A percentile compares a stretch with the other conserved stretches of the same genome.
phyloP scores from a whole-genome alignment of 768 basidiomycete genomes.

The Mycena sanguinolenta region DNA sequence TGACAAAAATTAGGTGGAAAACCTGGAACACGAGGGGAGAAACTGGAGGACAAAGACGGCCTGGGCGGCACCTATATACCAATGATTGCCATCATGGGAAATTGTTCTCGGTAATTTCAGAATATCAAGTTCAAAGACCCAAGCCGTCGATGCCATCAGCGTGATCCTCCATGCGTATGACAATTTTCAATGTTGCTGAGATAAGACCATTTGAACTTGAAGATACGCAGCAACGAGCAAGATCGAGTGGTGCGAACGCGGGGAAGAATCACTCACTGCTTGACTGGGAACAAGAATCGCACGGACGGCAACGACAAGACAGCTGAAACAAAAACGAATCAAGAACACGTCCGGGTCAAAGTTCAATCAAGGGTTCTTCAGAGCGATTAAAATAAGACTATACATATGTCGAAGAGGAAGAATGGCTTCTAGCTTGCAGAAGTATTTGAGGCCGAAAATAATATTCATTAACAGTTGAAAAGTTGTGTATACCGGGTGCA shows the following conservation, averaged over 20 bases:
- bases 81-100: conserved; percentile 35
- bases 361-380: conserved; percentile 7
- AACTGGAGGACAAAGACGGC: conserved; percentile 30
- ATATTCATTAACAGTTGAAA: conserved; percentile 34
- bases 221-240: too few relatives aligned
- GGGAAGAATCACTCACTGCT: too few relatives aligned
- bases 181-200: not conserved
- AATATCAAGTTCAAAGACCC: conserved; percentile 27
- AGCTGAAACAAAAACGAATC: conserved; percentile 20
- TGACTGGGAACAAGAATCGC: too few relatives aligned
- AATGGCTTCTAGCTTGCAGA: not conserved
- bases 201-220: not conserved
- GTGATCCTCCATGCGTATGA: too few relatives aligned
- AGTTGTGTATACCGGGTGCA: conserved; percentile 24
- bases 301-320: not conserved
- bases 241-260: too few relatives aligned
- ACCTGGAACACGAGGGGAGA: conserved; percentile 42
- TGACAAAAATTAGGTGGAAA: conserved; percentile 41
- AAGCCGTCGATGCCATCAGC: not conserved
- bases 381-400: not conserved
- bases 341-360: not conserved
- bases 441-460: conserved; percentile 22
- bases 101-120: conserved; percentile 23
- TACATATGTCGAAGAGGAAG: not conserved
- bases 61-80: conserved; percentile 17